Evolutionary conservation across 176 grass and related monocot genomes (phyloP).

Genomic region (Elymus sibiricus): DNA sequence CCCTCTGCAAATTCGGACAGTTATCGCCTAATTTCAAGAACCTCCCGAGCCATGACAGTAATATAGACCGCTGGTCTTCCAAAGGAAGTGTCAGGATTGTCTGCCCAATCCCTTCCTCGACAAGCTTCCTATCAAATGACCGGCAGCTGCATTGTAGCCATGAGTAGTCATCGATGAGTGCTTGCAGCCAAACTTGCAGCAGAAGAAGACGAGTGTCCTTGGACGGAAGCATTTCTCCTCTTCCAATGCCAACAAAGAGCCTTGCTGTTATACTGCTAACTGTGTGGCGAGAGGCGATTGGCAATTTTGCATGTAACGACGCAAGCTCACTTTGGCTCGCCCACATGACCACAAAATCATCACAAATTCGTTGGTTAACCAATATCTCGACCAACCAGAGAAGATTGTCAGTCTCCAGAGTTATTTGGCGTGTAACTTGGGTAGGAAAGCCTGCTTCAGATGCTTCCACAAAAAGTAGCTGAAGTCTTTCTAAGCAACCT

Average conservation of each 20-base stretch:
- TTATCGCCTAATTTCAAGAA: slow-evolving; percentile 72
- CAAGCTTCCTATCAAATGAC: slow-evolving; percentile 75
- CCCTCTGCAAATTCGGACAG: slow-evolving; percentile 83
- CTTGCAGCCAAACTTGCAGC: slow-evolving; percentile 65
- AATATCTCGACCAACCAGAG: slow-evolving; percentile 84
- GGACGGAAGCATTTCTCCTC: slow-evolving; percentile 72
- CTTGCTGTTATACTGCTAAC: slow-evolving; percentile 66
- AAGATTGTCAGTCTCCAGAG: slow-evolving; percentile 75
- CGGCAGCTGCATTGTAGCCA: slow-evolving; percentile 71
- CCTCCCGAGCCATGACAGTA: slow-evolving; percentile 66
- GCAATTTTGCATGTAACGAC: slow-evolving; percentile 45
- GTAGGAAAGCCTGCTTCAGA: slow-evolving; percentile 41
- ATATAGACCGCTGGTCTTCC: slow-evolving; percentile 66
- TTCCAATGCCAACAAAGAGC: slow-evolving; percentile 84
- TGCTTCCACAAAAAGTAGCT: slow-evolving; percentile 39
- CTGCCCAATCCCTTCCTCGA: slow-evolving; percentile 80
- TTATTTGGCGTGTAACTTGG: slow-evolving; percentile 44
- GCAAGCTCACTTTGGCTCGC: slow-evolving; percentile 59
- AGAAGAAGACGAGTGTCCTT: slow-evolving; percentile 53
- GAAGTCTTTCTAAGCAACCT: slow-evolving; percentile 55
- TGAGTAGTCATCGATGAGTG: slow-evolving; percentile 84
- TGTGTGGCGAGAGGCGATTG: slow-evolving; percentile 44
- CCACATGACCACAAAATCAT: slow-evolving; percentile 69
- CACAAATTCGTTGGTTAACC: slow-evolving; percentile 44
- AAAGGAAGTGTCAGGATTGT: slow-evolving; percentile 84